Evolutionary conservation across 352 stramenopile species (phyloP).

Genomic region (Pythium chondricola): DNA sequence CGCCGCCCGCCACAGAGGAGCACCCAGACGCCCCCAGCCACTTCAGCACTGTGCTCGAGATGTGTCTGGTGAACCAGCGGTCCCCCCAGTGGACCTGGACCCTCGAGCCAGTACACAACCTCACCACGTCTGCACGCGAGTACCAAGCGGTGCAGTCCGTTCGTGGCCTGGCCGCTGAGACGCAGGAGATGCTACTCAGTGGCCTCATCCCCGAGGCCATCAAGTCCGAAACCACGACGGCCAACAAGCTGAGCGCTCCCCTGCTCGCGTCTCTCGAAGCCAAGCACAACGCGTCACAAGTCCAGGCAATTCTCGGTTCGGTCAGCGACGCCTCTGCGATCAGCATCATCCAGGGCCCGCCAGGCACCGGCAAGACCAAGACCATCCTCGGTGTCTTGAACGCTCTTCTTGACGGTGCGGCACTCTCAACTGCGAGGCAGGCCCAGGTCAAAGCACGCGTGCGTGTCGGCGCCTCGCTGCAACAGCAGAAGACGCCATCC

Average conservation of each 20-base stretch:
- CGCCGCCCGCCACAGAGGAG: slow-evolving; percentile 20
- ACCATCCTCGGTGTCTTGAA: slow-evolving; percentile 72
- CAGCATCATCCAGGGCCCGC: slow-evolving; percentile 79
- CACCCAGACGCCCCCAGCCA: slow-evolving; percentile 16
- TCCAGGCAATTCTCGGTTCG: slow-evolving; percentile 61
- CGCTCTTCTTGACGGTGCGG: slow-evolving; percentile 65
- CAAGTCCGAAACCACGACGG: slow-evolving; percentile 15
- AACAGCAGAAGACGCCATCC: slow-evolving; percentile 20
- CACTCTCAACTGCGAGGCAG: slow-evolving; percentile 38
- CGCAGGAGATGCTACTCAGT: slow-evolving; percentile 43
- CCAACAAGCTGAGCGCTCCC: slow-evolving; percentile 29
- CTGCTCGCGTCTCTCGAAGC: slow-evolving; percentile 42
- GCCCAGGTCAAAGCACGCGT: slow-evolving; percentile 54
- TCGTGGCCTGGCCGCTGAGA: slow-evolving; percentile 37
- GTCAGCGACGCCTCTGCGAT: slow-evolving; percentile 46
- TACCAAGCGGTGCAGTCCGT: slow-evolving; percentile 74
- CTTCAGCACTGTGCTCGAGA: slow-evolving; percentile 50
- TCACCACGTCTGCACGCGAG: slow-evolving; percentile 70
- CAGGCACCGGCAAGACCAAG: slow-evolving; percentile 79
- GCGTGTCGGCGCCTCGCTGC: slow-evolving; percentile 60
- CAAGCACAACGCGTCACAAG: slow-evolving; percentile 72
- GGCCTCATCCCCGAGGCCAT: slow-evolving; percentile 27
- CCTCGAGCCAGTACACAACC: slow-evolving; percentile 64
- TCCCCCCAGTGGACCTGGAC: slow-evolving; percentile 52
- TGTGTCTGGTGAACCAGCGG: slow-evolving; percentile 64